phyloP scores from a whole-genome alignment of 1,284 basidiomycete genomes.

The Microbotryum scabiosae region DNA sequence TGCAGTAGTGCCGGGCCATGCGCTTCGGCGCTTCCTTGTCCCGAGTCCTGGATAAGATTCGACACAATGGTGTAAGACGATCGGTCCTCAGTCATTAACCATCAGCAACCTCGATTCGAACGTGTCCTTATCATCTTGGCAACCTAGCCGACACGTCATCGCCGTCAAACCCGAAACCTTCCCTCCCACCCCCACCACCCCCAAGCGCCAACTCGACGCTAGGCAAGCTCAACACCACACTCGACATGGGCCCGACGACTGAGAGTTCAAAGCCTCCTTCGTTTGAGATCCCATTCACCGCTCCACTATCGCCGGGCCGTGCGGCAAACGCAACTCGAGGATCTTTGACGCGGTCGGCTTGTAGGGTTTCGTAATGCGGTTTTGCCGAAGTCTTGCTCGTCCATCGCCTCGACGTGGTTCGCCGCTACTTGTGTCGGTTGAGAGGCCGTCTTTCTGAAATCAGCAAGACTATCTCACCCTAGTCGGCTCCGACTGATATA shows the following conservation, averaged over 20 bases:
- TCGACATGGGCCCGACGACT: constrained; percentile 80
- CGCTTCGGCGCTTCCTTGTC: no score
- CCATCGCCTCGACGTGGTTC: constrained; percentile 42
- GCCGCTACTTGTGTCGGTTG: neutral
- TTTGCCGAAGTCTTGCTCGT: constrained; percentile 76
- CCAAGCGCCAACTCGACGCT: constrained; percentile 82
- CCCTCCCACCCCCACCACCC: constrained; percentile 38
- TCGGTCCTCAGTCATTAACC: no score
- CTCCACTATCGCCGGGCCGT: constrained; percentile 1
- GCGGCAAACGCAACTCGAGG: constrained; percentile 67
- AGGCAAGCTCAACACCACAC: constrained; percentile 69
- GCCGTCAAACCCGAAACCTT: constrained; percentile 23
- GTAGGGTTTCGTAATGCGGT: constrained; percentile 78
- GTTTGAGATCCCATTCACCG: constrained; percentile 6
- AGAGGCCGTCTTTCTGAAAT: neutral
- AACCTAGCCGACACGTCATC: constrained; percentile 5
- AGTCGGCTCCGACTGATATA: neutral
- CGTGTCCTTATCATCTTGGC: constrained; percentile 30
- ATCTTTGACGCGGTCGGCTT: constrained; percentile 77
- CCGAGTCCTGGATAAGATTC: no score
- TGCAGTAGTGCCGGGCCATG: constrained; percentile 36
- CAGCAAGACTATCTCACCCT: neutral
- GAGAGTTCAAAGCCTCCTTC: constrained; percentile 41
- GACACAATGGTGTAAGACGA: no score
- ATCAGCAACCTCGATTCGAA: neutral